phyloP scores from a whole-genome alignment of 345 rosid species.

The Gynandropsis gynandra region DNA sequence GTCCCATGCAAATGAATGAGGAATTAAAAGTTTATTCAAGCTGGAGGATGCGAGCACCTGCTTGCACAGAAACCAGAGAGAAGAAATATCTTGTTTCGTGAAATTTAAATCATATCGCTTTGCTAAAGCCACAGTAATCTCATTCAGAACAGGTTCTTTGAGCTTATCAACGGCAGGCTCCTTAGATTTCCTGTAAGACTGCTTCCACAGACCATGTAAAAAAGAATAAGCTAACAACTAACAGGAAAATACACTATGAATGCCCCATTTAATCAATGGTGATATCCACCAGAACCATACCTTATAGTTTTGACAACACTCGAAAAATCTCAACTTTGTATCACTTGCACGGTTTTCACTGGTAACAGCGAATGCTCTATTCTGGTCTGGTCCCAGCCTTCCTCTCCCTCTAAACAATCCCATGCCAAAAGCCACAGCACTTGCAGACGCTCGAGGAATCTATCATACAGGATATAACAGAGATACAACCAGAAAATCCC shows the following conservation, averaged over 20 bases:
- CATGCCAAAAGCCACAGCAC: conserved; percentile 98
- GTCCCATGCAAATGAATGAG: background rate
- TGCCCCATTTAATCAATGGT: background rate
- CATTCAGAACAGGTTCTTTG: conserved; percentile 73
- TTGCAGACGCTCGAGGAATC: conserved; percentile 93
- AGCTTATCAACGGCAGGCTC: conserved; percentile 70
- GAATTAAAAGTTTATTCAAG: conserved; percentile 1
- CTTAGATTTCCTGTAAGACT: conserved; percentile 49
- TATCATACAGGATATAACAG: conserved; percentile 22
- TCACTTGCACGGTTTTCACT: conserved; percentile 96
- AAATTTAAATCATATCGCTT: conserved; percentile 53
- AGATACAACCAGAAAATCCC: conserved; percentile 8
- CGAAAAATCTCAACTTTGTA: conserved; percentile 62
- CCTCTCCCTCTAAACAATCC: conserved; percentile 83
- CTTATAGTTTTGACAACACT: conserved; percentile 87
- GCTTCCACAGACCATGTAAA: conserved; percentile 20
- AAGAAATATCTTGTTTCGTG: conserved; percentile 65
- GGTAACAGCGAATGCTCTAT: conserved; percentile 78
- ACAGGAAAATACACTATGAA: background rate
- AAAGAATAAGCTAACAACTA: conserved; percentile 9
- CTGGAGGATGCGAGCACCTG: conserved; percentile 41
- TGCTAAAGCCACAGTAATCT: conserved; percentile 56
- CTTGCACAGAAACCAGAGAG: conserved; percentile 93
- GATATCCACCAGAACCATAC: conserved; percentile 29
- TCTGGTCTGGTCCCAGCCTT: conserved; percentile 65